phyloP scores from a whole-genome alignment of 768 basidiomycete species.

The Suillus discolor region DNA sequence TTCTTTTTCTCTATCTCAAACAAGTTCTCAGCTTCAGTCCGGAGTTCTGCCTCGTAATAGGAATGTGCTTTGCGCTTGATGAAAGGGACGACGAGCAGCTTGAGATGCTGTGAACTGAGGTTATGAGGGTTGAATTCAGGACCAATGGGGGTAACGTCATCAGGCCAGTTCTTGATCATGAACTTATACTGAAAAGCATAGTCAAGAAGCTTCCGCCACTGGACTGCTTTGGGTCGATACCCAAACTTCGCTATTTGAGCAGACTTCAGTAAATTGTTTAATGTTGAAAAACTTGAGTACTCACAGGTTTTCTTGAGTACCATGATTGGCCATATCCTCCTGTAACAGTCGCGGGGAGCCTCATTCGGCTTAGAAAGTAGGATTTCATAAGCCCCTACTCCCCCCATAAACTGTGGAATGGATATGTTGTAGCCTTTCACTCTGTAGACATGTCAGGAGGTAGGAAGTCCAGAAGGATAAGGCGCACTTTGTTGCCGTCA shows the following conservation, averaged over 20 bases:
- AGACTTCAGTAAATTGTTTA: background rate
- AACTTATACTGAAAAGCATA: background rate
- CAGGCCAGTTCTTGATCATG: no score
- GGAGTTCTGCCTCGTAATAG: background rate
- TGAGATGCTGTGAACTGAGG: no score
- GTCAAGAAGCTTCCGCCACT: background rate
- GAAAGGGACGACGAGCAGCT: background rate
- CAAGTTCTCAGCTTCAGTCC: background rate
- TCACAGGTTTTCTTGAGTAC: background rate
- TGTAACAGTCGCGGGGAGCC: no score
- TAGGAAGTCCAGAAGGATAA: no score
- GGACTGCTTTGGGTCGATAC: background rate
- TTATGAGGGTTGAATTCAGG: no score
- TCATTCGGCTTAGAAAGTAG: no score
- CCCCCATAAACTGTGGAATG: background rate
- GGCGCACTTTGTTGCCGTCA: no score
- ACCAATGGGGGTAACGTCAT: no score
- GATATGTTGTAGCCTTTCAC: no score
- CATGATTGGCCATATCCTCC: no score
- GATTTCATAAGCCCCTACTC: background rate
- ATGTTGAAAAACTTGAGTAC: background rate
- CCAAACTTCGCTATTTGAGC: background rate
- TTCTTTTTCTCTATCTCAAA: background rate
- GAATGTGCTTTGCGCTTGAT: background rate
- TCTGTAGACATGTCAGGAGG: no score